Evolutionary conservation across 192 early-diverging fungal genomes (phyloP), one percentile per base, ranked within the genome.

Genomic region (Obelidium mucronatum): DNA sequence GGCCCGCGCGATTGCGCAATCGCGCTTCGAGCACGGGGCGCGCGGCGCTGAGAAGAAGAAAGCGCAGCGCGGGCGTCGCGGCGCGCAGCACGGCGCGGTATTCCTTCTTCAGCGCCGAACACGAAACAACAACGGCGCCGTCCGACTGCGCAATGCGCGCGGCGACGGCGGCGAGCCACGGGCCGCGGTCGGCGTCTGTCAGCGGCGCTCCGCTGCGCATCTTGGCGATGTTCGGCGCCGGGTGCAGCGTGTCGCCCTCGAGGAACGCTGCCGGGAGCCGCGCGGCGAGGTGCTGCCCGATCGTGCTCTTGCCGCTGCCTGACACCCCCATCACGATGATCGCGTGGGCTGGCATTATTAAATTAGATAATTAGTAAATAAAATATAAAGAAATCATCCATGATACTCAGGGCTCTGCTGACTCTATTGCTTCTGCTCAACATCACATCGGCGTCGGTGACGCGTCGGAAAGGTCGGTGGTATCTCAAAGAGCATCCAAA

Each of bases 171-270:
- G 8, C 53, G 35, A 78, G 62, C 76, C 69, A 78, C 13, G 76
- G 76, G 30, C 24, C n/a, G 8, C 76, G 36, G 51, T 78, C 69
- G 19, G 24, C 28, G 53, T 73, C 76, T 5, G 15, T 78, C 48
- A 78, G 67, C 5, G 76, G 70, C 28, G 42, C 40, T 8, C 76
- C 76, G 4, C 19, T 28, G 3, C 59, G 44, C 76, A 78, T 78
- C 54, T 75, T 78, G 40, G 0, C 2, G 11, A n/a, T 60, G 71
- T 75, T 78, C 19, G n/a, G 13, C 22, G 73, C 35, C 3, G 70
- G n/a, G 51, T 78, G 76, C 24, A 74, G 34, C 28, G 62, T 54
- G 40, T 78, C 76, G 31, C 62, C 76, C 17, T 78, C 76, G 30
- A 78, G 30, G 74, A 78, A 22, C 15, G 24, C 13, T 11, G n/a